Base-by-base conservation (phyloP, 1,284 basidiomycete genomes). In the Naganishia liquefaciens region DNA sequence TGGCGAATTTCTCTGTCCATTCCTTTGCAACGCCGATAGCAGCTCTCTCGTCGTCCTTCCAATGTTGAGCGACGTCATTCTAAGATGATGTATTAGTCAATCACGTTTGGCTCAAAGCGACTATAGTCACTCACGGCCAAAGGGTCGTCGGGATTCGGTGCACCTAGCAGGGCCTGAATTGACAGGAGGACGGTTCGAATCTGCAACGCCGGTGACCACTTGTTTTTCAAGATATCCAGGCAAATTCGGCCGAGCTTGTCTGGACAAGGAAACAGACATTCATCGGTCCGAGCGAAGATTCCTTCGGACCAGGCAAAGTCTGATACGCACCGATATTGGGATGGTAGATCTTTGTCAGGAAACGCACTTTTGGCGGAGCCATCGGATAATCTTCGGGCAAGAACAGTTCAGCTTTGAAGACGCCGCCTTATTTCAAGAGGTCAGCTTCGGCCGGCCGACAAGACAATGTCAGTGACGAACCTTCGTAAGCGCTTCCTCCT, bases 341-440 rank as follows among this genome's bases (percentile, higher is more conserved):
- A 80, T 99, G 96, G 83, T 99, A 99, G 83, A 99, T 96, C 88
- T 96, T 96, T 68, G 95, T 98, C 71, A 98, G 82, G 83, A 99
- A 99, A 69, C 96, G 86, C 65, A 99, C 96, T 81, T 98, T 99
- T 37, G 96, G 96, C 0, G 96, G 94, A 60, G 90, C 90, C 95
- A 99, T 98, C 1, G 95, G 95, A 80, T 99, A 99, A 77, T 98
- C 95, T 79, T 98, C 95, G 1, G 96, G 94, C 50, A 99, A 82
- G 82, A 98, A 99, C 52, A 99, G 84, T 80, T 99, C 96, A 40
- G 98, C 84, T 74, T 88, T 90, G 83, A 99, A 99, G 19, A 89
- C 82, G 28, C 96, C 96, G 73, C 88, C 94, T 96, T 67, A 27
- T 25, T 37, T 37, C 33, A 13, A 37, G 13, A 37, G 13, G 33